Base-by-base conservation (phyloP, 441 rosid species). In the Melastoma candidum region DNA sequence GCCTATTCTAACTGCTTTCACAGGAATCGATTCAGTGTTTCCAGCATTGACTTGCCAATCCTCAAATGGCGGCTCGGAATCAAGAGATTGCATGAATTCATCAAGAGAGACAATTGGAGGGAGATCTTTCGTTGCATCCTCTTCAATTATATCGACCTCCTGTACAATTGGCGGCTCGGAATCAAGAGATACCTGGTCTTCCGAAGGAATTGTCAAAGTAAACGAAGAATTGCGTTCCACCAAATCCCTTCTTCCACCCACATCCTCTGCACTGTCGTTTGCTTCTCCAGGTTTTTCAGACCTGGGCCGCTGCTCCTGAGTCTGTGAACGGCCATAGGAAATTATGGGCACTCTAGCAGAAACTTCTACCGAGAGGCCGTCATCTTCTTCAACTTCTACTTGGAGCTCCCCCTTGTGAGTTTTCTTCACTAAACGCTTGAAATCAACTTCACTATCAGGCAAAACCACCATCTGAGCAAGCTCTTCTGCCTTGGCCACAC, bases 321-420 rank as follows among this genome's bases (percentile, higher is more conserved):
- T 52, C 64, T 61, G 75, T 48, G 75, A 67, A 12, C 46, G 71
- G 45, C 47, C 57, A 32, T 1, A 73, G 49, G 55, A 49, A 7
- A 64, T 64, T 36, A 75, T 72, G 58, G 72, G 70, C 54, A 63
- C 27, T 48, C 78, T 84, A 54, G 68, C 71, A 50, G 92, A 81
- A 58, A 77, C 83, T 61, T 83, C 95, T 14, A 63, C 71, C 14
- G 84, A 68, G 44, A 84, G 60, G 58, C 55, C 63, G 58, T 90
- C 88, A 47, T 63, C 67, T 46, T 77, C 78, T 44, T 83, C 96
- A 49, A 84, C 73, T 68, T 90, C 96, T 26, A 90, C 95, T 70
- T 83, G 95, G 67, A 87, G 72, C 71, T 90, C 97, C 26, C 97
- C 97, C 73, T 90, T 90, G 48, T 90, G 97, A 12, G 97, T 87